Base-by-base conservation (phyloP, 179 eudicot species). In the Silene vulgaris region DNA sequence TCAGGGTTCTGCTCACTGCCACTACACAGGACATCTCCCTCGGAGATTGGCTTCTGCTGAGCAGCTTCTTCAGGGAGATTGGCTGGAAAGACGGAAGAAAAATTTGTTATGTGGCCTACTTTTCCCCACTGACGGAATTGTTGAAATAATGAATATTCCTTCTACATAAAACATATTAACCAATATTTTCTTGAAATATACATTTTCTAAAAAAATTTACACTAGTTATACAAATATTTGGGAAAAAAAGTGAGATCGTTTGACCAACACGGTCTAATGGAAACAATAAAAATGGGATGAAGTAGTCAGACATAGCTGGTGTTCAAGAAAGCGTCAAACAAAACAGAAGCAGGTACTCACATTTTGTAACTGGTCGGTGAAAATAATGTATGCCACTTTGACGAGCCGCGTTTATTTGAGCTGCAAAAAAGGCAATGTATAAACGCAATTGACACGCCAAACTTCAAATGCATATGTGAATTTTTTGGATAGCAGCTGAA, bases 11-110 rank as follows among this genome's bases (percentile, higher is more conserved):
- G 16, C 57, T 50, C 57, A 50, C 57, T 50, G 57, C 57, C 57
- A 12, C 13, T 50, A 12, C n/a, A 14, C 57, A 9, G 57, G 57
- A 13, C 57, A 50, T 13, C 57, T 50, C 4, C 57, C 57, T 50
- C 4, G 57, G 9, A 50, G 57, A 13, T 14, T 13, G n/a, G n/a
- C n/a, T 50, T 50, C 57, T 50, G n/a, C n/a, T 50, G 57, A 50
- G 57, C 57, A 50, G 57, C 57, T 50, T 50, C 57, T 50, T 50
- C n/a, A 50, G n/a, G n/a, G 57, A 50, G n/a, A n/a, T n/a, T n/a
- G 4, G 57, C 57, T 50, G 57, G 57, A 50, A 11, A 50, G 57
- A 50, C 57, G 3, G 57, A 13, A 50, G 57, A 50, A 50, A 50
- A 2, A 50, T 0, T 50, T 50, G 57, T 50, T 50, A 50, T 50